Base-by-base conservation (phyloP, 306 rosid genomes). In the Cyamopsis tetragonoloba region DNA sequence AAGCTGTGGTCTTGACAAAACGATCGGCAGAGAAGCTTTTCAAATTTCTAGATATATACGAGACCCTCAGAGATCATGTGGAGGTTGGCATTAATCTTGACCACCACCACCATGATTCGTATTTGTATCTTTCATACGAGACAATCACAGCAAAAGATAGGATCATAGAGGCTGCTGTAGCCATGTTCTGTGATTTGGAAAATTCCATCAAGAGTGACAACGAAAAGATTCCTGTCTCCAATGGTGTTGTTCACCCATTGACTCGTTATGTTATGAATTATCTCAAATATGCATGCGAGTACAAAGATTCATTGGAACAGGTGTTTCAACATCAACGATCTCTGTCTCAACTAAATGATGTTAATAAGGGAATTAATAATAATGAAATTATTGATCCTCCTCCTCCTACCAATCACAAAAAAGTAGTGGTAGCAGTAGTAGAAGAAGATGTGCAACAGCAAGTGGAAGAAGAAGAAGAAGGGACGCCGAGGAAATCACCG, bases 241-340 rank as follows among this genome's bases (percentile, higher is more conserved):
- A 84, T 2, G 97, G 97, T 4, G 87, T 87, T 2, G 85, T 91
- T 26, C 97, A 91, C 39, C 97, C 96, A 0, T 62, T 88, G 57
- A 85, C 88, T 19, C 96, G 97, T 4, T 88, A 91, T 73, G 85
- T 91, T 1, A 80, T 91, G 95, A 91, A 91, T 41, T 91, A 91
- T 51, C 77, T 91, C 3, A 79, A 88, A 61, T 88, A 88, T 68
- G 86, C 86, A 2, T 86, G 95, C 66, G 97, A 86, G 82, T 91
- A 91, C 71, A 88, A 70, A 38, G 84, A 78, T 35, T 71, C 97
- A 0, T 44, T 88, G 32, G 89, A 86, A 65, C 82, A 91, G 22
- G 83, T 87, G 4, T 85, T 91, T 42, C 60, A 38, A 13, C 79
- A n/a, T n/a, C n/a, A n/a, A n/a, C n/a, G n/a, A n/a, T n/a, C n/a